These are phyloP conservation scores for Umbelopsis ramanniana DNA, from an alignment of 192 early-diverging fungal genomes.

Conservation along the genomic window DNA sequence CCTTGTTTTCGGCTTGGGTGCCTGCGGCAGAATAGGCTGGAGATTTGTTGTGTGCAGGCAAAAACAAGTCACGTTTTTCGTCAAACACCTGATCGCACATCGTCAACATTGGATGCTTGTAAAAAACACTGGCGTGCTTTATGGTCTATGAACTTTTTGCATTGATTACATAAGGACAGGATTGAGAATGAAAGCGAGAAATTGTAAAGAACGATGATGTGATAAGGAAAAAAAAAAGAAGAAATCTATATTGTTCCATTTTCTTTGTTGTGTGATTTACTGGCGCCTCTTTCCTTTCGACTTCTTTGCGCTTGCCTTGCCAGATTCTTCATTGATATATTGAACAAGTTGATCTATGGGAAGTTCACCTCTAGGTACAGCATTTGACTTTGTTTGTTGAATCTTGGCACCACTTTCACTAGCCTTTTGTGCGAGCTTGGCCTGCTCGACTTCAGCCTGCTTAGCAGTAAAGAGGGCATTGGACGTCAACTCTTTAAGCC, in stretches of 20 bases:
- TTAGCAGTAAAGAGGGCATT: slow-evolving; percentile 59
- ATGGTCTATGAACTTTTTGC: slow-evolving; percentile 1
- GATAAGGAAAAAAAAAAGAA: background rate
- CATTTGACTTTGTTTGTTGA: slow-evolving; percentile 9
- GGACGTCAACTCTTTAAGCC: slow-evolving; percentile 69
- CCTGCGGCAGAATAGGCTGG: background rate
- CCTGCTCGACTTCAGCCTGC: background rate
- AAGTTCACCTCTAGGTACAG: slow-evolving; percentile 66
- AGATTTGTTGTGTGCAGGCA: background rate
- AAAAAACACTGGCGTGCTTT: background rate
- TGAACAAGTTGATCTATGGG: slow-evolving; percentile 80
- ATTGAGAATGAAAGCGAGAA: background rate
- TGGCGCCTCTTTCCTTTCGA: slow-evolving; percentile 6
- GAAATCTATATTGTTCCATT: background rate
- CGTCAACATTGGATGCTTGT: too few species aligned
- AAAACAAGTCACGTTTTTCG: background rate
- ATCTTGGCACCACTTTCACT: slow-evolving; percentile 24
- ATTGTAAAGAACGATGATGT: background rate
- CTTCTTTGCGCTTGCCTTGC: background rate
- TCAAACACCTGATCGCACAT: background rate
- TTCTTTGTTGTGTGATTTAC: background rate
- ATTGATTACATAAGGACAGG: background rate
- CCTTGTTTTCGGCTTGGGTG: background rate
- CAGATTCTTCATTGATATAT: slow-evolving; percentile 58
- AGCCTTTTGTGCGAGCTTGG: slow-evolving; percentile 39